A percentile compares a stretch with the other conserved stretches of the same genome.
phyloP scores from a whole-genome alignment of 1,139 yeast species.

The Suhomyces coccinellae region DNA sequence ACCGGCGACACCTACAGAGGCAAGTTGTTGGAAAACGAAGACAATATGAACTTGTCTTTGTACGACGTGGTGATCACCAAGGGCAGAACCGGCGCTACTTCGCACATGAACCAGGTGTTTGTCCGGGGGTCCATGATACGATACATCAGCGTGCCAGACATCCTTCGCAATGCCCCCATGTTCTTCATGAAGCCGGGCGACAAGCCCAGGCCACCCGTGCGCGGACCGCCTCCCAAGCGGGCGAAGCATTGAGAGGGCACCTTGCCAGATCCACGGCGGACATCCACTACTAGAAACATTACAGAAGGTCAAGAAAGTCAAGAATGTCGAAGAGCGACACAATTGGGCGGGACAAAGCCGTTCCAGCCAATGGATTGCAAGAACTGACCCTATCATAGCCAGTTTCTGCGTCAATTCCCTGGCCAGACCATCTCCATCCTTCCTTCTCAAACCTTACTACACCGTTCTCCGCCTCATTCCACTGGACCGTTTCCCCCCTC shows the following conservation, averaged over 20 bases:
- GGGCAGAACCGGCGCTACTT: conserved; percentile 61
- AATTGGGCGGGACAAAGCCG: no score
- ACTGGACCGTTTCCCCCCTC: no score
- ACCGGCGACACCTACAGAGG: conserved; percentile 91
- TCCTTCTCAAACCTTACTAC: no score
- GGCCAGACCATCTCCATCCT: no score
- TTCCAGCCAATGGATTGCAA: no score
- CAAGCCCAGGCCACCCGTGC: conserved; percentile 68
- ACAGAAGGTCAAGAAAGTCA: no score
- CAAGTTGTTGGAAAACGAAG: conserved; percentile 79
- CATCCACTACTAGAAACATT: no score
- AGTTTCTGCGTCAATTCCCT: no score
- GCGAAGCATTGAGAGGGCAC: conserved; percentile 11
- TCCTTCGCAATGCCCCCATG: conserved; percentile 84
- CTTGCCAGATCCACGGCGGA: no score
- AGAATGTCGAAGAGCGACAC: no score
- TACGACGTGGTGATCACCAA: conserved; percentile 81
- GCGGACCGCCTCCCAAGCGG: conserved; percentile 50
- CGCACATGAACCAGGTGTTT: conserved; percentile 82
- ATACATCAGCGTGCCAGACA: conserved; percentile 84
- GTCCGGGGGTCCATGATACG: conserved; percentile 90
- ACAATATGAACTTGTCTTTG: conserved; percentile 90
- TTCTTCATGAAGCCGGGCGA: conserved; percentile 63
- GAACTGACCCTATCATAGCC: no score
- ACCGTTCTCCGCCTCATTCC: no score